Evolutionary conservation across 345 rosid genomes (phyloP).

Genomic region (Kernera saxatilis): DNA sequence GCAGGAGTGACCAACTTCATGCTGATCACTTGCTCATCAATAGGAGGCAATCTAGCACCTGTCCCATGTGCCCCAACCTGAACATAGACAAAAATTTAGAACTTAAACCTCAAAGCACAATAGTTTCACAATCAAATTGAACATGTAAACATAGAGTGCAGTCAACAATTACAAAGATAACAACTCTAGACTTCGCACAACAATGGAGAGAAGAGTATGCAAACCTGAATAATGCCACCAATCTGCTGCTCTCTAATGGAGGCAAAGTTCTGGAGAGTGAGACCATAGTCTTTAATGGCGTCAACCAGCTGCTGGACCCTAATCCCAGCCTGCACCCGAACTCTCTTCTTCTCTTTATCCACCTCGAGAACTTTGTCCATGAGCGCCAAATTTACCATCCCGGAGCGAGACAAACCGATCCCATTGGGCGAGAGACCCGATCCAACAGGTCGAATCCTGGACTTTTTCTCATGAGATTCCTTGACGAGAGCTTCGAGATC

Average conservation of each 20-base stretch:
- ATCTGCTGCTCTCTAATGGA: slow-evolving; percentile 98
- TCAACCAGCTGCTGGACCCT: slow-evolving; percentile 88
- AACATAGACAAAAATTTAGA: not conserved
- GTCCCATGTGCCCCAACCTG: slow-evolving; percentile 99
- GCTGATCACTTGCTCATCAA: slow-evolving; percentile 90
- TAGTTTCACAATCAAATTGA: no score
- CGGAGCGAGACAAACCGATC: slow-evolving; percentile 76
- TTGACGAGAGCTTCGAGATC: slow-evolving; percentile 65
- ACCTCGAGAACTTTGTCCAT: slow-evolving; percentile 84
- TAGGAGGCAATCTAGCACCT: slow-evolving; percentile 91
- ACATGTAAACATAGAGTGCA: no score
- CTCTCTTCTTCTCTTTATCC: slow-evolving; percentile 76
- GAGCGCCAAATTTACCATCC: slow-evolving; percentile 85
- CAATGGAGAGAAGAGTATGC: not conserved
- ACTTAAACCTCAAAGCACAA: not conserved
- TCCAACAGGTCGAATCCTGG: slow-evolving; percentile 81
- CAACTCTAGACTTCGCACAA: not conserved
- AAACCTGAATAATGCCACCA: slow-evolving; percentile 97
- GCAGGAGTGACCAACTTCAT: slow-evolving; percentile 96
- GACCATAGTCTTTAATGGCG: slow-evolving; percentile 65
- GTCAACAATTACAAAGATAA: not conserved
- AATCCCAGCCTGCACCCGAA: slow-evolving; percentile 81
- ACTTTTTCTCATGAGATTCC: slow-evolving; percentile 50
- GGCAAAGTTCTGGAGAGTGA: slow-evolving; percentile 92
- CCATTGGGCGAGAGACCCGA: slow-evolving; percentile 94